phyloP scores from a whole-genome alignment of 768 basidiomycete species.

The Serendipita indica region DNA sequence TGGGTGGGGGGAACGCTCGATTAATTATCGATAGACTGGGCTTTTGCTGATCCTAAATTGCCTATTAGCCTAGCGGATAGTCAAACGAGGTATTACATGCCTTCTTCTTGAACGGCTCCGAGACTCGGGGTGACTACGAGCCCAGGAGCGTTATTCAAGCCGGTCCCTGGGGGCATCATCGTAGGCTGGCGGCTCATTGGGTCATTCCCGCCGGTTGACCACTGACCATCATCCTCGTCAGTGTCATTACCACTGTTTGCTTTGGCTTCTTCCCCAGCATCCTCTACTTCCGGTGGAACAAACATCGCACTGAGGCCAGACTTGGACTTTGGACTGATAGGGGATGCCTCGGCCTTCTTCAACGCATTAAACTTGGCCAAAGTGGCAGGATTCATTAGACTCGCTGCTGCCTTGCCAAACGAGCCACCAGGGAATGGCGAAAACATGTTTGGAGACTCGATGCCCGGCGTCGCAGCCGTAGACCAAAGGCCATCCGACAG shows the following conservation, averaged over 20 bases:
- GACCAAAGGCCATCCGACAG: slow-evolving; percentile 1
- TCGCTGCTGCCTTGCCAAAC: background rate
- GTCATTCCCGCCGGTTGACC: slow-evolving; percentile 4
- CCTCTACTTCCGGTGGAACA: background rate
- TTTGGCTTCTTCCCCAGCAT: background rate
- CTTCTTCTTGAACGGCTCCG: slow-evolving; percentile 7
- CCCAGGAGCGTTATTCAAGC: background rate
- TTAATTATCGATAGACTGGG: no score
- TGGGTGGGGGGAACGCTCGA: no score
- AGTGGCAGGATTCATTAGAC: background rate
- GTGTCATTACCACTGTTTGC: background rate
- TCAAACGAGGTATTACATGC: background rate
- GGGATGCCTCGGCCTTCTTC: background rate
- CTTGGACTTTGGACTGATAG: slow-evolving; percentile 2
- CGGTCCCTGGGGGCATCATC: background rate
- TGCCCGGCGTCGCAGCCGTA: slow-evolving; percentile 3
- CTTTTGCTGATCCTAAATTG: background rate
- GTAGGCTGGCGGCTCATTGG: background rate
- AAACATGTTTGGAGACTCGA: slow-evolving; percentile 6
- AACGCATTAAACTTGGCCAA: background rate
- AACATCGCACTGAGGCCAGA: background rate
- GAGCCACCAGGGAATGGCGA: background rate
- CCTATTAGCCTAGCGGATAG: background rate
- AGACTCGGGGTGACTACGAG: background rate
- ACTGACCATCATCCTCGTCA: slow-evolving; percentile 4